Evolutionary conservation across 2,329 filamentous ascomycete species (phyloP).

Genomic region (Fonsecaea erecta): DNA sequence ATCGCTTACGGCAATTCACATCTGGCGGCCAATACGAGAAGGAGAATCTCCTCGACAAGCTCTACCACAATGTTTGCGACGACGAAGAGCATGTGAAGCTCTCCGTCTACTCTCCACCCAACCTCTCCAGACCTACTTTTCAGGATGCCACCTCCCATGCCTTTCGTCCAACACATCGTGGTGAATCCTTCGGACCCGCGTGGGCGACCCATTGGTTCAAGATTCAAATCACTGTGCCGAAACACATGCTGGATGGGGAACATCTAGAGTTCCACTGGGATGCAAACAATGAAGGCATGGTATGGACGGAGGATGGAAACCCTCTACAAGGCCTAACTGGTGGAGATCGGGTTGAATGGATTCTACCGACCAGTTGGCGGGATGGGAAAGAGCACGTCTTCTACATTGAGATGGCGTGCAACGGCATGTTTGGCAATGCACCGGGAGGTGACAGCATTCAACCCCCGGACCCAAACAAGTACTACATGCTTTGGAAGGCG

Average conservation of each 20-base stretch:
- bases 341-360: slow-evolving; percentile 88
- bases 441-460: slow-evolving; percentile 83
- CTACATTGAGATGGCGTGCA: slow-evolving; percentile 98
- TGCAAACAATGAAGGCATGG: slow-evolving; percentile 87
- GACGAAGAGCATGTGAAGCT: slow-evolving; percentile 81
- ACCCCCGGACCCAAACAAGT: slow-evolving; percentile 82
- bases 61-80: slow-evolving; percentile 69
- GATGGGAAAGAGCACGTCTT: slow-evolving; percentile 86
- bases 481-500: slow-evolving; percentile 75
- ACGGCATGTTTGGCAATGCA: slow-evolving; percentile 96
- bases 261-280: slow-evolving; percentile 97
- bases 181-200: slow-evolving; percentile 83
- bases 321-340: slow-evolving; percentile 92
- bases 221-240: slow-evolving; percentile 76
- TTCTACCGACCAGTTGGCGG: slow-evolving; percentile 78
- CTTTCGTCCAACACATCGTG: slow-evolving; percentile 75
- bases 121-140: slow-evolving; percentile 80
- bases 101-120: slow-evolving; percentile 81
- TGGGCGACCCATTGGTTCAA: slow-evolving; percentile 99
- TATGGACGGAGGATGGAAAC: slow-evolving; percentile 89
- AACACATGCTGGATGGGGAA: slow-evolving; percentile 72
- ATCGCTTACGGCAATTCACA: slow-evolving; percentile 81
- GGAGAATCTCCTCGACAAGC: slow-evolving; percentile 75
- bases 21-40: slow-evolving; percentile 78
- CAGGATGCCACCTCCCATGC: slow-evolving; percentile 77